phyloP scores from a whole-genome alignment of 2,329 filamentous ascomycete species.

The Arthroderma sp. region DNA sequence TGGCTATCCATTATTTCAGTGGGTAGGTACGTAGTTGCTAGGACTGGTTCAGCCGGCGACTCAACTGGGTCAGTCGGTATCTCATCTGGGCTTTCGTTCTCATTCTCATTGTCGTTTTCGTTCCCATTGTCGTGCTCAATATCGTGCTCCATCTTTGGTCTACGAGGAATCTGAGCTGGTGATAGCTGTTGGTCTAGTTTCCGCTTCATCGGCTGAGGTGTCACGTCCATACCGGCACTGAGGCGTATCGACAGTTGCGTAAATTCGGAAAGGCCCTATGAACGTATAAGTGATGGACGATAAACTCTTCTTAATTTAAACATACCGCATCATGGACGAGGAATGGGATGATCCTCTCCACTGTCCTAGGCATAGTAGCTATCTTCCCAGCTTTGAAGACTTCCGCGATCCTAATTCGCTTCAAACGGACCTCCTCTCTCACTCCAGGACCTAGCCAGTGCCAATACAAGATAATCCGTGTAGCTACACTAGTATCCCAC shows the following conservation, averaged over 20 bases:
- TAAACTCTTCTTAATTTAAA: background rate
- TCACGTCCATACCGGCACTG: background rate
- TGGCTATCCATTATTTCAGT: constrained; percentile 11
- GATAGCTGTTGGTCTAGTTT: background rate
- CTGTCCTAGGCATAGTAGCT: constrained; percentile 19
- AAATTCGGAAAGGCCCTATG: constrained; percentile 3
- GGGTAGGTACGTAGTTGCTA: background rate
- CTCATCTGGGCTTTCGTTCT: background rate
- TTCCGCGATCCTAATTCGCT: constrained; percentile 48
- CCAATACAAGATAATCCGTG: constrained; percentile 63
- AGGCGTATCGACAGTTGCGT: background rate
- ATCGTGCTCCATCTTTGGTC: background rate
- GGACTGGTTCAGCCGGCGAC: background rate
- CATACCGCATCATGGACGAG: constrained; percentile 26
- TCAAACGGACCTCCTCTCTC: constrained; percentile 32
- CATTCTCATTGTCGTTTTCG: background rate
- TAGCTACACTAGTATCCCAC: constrained; percentile 70
- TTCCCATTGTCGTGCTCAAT: background rate
- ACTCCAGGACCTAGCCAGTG: constrained; percentile 48
- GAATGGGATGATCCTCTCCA: constrained; percentile 30
- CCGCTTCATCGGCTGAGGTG: background rate
- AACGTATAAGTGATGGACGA: background rate
- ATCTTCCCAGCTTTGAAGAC: constrained; percentile 54
- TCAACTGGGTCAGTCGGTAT: background rate
- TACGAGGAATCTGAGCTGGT: background rate